phyloP scores from a whole-genome alignment of 768 basidiomycete genomes.

The Collybiopsis confluens region DNA sequence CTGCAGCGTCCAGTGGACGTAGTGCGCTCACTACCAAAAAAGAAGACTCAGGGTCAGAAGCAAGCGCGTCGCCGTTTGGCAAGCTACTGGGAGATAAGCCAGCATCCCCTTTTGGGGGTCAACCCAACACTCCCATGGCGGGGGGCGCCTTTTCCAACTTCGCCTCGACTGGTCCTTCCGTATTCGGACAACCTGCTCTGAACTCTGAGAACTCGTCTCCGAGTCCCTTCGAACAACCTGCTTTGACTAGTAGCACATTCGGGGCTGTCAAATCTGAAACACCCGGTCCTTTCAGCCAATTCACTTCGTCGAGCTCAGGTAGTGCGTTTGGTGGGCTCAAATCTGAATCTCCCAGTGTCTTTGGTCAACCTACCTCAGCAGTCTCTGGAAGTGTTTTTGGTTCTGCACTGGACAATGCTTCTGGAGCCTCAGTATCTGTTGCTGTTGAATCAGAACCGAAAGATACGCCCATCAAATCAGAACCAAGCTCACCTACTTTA shows the following conservation, averaged over 20 bases:
- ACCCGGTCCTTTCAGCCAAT: background rate
- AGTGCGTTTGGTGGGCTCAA: background rate
- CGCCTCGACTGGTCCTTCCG: slow-evolving; percentile 6
- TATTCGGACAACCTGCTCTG: slow-evolving; percentile 5
- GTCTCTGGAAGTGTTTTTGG: background rate
- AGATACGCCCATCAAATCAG: background rate
- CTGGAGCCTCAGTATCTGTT: background rate
- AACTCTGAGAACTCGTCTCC: background rate
- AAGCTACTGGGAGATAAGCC: background rate
- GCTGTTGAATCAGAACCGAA: background rate
- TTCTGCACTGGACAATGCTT: background rate
- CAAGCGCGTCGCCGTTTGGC: slow-evolving; percentile 4
- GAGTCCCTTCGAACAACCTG: slow-evolving; percentile 3
- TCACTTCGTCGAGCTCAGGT: background rate
- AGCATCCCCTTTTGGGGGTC: background rate
- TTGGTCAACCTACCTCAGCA: background rate
- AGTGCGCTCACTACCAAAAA: background rate
- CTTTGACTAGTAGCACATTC: slow-evolving; percentile 3
- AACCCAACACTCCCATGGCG: background rate
- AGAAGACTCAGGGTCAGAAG: background rate
- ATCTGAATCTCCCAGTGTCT: background rate
- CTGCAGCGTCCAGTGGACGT: slow-evolving; percentile 8
- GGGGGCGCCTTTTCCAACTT: slow-evolving; percentile 4
- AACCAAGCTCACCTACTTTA: background rate
- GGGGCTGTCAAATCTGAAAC: background rate